These are phyloP conservation scores for Quillaja saponaria DNA, from an alignment of 306 rosid genomes.

Conservation along the genomic window DNA sequence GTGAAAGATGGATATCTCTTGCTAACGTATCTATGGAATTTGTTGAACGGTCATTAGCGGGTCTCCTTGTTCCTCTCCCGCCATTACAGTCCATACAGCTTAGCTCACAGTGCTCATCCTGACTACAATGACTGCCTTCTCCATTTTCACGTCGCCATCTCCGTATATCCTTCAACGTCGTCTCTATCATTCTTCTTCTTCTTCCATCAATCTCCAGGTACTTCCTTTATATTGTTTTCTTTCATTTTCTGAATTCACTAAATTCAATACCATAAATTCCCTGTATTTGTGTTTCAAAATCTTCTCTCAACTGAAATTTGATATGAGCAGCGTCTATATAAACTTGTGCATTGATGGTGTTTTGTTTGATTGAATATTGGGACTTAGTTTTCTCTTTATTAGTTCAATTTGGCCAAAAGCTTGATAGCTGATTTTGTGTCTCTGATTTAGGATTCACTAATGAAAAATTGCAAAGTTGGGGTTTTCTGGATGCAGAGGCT, in stretches of 20 bases:
- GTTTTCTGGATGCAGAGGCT: conserved; percentile 25
- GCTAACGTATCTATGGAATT: too few species aligned
- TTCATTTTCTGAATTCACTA: background rate
- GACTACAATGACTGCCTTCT: conserved; percentile 36
- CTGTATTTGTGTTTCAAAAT: background rate
- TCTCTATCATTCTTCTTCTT: conserved; percentile 23
- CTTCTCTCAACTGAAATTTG: too few species aligned
- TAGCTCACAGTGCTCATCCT: background rate
- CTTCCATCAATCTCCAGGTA: conserved; percentile 23
- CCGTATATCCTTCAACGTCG: conserved; percentile 25
- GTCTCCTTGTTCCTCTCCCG: conserved; percentile 47
- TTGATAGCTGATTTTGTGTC: conserved; percentile 9
- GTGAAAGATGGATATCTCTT: too few species aligned
- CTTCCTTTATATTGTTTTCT: too few species aligned
- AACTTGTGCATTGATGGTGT: background rate
- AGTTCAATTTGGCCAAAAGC: background rate
- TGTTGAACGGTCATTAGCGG: conserved; percentile 34
- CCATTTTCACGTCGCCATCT: conserved; percentile 34
- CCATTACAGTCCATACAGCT: conserved; percentile 42
- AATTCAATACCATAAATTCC: background rate
- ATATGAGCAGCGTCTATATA: too few species aligned
- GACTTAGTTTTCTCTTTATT: too few species aligned
- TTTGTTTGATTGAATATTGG: background rate
- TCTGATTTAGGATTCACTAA: conserved; percentile 21
- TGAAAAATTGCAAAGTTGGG: conserved; percentile 36